Conservation (phyloP, 768 basidiomycete species). For the Epithele typhae region DNA sequence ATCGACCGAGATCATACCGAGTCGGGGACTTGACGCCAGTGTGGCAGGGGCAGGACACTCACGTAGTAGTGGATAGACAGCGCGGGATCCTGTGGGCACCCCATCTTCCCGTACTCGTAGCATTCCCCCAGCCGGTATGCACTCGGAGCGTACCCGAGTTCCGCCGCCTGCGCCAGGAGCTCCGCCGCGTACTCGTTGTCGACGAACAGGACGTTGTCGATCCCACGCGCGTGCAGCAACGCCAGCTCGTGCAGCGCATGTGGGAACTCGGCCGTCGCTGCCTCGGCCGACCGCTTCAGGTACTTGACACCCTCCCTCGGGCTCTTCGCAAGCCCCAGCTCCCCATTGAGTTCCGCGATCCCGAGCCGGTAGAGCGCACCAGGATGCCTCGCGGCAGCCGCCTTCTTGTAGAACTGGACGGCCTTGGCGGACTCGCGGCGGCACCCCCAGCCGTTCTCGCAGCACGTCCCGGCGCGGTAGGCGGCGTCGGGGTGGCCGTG, state of each 20-base stretch:
- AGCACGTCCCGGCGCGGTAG: slow-evolving; percentile 95
- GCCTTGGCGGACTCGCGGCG: slow-evolving; percentile 90
- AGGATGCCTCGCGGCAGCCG: slow-evolving; percentile 85
- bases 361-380: slow-evolving; percentile 97
- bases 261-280: slow-evolving; percentile 91
- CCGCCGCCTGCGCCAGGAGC: slow-evolving; percentile 89
- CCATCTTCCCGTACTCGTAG: slow-evolving; percentile 99
- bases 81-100: slow-evolving; percentile 95
- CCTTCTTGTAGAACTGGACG: slow-evolving; percentile 89
- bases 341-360: slow-evolving; percentile 93
- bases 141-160: slow-evolving; percentile 94
- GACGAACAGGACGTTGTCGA: slow-evolving; percentile 95
- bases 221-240: slow-evolving; percentile 92
- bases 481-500: slow-evolving; percentile 95
- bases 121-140: slow-evolving; percentile 96
- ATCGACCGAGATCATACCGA: background rate
- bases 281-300: slow-evolving; percentile 95
- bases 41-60: slow-evolving; percentile 35
- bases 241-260: slow-evolving; percentile 95
- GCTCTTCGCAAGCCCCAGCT: slow-evolving; percentile 78
- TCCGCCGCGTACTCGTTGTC: slow-evolving; percentile 96
- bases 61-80: slow-evolving; percentile 99
- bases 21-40: background rate
- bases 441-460: slow-evolving; percentile 99
- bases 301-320: slow-evolving; percentile 98